Evolutionary conservation across 805 yeast species (phyloP).

Genomic region (Cyberlindnera amylophila): DNA sequence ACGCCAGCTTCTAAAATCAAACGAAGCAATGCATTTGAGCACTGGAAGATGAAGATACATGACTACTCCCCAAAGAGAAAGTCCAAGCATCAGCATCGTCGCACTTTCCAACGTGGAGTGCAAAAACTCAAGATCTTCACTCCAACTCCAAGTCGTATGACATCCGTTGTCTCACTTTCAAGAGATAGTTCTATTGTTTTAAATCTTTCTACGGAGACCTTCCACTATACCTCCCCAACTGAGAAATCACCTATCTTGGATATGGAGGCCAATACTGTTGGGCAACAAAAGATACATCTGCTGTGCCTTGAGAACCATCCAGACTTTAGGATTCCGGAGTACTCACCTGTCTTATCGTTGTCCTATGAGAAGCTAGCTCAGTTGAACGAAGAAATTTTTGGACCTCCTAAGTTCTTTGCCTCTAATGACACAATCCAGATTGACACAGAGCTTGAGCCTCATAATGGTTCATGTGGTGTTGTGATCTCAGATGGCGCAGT

Average conservation of each 20-base stretch:
- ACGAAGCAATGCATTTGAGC: background rate
- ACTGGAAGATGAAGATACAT: background rate
- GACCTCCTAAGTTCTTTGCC: conserved; percentile 1
- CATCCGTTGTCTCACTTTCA: background rate
- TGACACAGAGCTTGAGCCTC: background rate
- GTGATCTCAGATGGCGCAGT: no score
- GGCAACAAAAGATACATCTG: background rate
- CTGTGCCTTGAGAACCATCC: background rate
- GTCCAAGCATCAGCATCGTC: background rate
- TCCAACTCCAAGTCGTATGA: background rate
- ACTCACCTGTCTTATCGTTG: conserved; percentile 8
- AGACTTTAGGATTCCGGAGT: background rate
- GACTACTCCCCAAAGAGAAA: background rate
- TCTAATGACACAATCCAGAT: conserved; percentile 1
- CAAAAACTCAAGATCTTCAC: background rate
- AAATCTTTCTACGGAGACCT: no score
- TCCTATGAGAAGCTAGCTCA: conserved; percentile 4
- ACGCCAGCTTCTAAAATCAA: conserved; percentile 1
- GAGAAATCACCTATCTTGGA: background rate
- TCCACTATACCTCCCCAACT: no score
- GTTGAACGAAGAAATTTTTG: conserved; percentile 3
- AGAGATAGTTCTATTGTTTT: no score
- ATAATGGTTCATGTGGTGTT: no score
- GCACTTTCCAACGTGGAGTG: background rate
- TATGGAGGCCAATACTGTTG: background rate